Evolutionary conservation across 495 filamentous ascomycete species (phyloP).

Genomic region (Neurospora tetraspora): DNA sequence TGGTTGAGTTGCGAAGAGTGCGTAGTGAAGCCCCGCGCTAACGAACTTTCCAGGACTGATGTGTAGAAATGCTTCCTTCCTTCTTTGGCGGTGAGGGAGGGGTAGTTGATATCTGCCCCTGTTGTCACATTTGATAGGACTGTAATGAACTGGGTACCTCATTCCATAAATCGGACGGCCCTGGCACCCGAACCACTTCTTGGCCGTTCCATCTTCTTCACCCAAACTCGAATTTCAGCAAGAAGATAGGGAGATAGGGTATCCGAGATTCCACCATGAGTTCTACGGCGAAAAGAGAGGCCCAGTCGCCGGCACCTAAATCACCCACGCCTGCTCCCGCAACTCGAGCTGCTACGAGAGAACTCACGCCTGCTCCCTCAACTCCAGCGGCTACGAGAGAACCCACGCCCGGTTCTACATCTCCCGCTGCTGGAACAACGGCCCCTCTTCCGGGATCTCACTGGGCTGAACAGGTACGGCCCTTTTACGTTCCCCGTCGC

Average conservation of each 20-base stretch:
- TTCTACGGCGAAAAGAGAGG: conserved; percentile 40
- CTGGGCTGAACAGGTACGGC: not conserved
- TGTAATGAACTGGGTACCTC: no score
- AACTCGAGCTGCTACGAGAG: conserved; percentile 47
- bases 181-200: not conserved
- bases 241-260: not conserved
- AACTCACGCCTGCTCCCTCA: not conserved
- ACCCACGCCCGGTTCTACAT: not conserved
- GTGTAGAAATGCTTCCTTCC: no score
- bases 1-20: no score
- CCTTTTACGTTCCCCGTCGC: not conserved
- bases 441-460: conserved; percentile 3
- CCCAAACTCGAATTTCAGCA: not conserved
- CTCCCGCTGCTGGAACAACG: not conserved
- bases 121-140: not conserved
- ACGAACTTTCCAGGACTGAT: no score
- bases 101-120: no score
- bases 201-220: not conserved
- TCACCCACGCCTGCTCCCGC: conserved; percentile 57
- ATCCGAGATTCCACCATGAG: not conserved
- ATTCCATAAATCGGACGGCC: not conserved
- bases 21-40: no score
- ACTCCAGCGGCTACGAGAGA: not conserved
- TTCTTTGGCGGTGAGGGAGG: no score
- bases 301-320: conserved; percentile 67